Evolutionary conservation across 257 asterid genomes (phyloP).

Genomic region (Solanum gracilifrons): DNA sequence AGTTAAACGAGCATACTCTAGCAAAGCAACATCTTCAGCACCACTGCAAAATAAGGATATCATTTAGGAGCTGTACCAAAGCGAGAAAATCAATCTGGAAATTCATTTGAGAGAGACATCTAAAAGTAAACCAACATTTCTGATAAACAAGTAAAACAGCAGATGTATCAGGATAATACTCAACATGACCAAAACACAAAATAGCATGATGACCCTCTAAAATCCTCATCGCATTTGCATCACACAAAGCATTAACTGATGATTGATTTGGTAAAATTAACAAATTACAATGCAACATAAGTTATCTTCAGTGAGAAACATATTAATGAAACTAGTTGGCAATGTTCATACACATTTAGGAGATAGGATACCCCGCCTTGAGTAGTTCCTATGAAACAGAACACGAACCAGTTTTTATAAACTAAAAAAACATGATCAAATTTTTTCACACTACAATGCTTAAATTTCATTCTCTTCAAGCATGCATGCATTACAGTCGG

Average conservation of each 20-base stretch:
- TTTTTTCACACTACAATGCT: neutral
- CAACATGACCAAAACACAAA: neutral
- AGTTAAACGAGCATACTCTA: conserved; percentile 65
- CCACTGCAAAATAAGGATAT: conserved; percentile 41
- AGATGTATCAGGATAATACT: neutral
- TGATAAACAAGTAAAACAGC: neutral
- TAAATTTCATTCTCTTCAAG: too few relatives aligned
- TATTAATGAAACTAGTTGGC: neutral
- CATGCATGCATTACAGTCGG: too few relatives aligned
- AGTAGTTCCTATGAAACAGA: neutral
- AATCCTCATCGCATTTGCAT: neutral
- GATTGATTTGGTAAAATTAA: neutral
- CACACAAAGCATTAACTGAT: neutral
- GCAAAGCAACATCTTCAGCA: conserved; percentile 74
- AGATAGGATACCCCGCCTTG: neutral
- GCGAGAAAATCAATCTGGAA: neutral
- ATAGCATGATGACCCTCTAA: neutral
- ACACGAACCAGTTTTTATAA: too few relatives aligned
- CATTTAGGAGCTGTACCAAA: neutral
- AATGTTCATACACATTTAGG: neutral
- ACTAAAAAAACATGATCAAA: too few relatives aligned
- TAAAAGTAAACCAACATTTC: neutral
- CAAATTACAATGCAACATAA: neutral
- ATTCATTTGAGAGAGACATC: neutral
- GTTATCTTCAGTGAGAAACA: neutral